phyloP scores from a whole-genome alignment of 805 yeast genomes.

The Teunomyces panamensis region DNA sequence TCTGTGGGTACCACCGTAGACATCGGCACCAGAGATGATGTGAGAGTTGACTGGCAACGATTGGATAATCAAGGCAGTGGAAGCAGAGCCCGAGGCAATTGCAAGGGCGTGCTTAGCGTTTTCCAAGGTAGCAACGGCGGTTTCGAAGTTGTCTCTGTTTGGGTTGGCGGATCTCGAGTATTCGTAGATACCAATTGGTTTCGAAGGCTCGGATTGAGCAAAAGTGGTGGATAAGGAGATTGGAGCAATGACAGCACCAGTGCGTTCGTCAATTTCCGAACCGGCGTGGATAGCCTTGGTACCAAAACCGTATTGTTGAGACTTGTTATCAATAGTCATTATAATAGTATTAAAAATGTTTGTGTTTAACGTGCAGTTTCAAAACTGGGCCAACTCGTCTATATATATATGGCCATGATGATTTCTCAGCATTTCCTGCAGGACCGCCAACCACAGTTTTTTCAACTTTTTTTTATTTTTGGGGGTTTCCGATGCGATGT shows the following conservation, averaged over 20 bases:
- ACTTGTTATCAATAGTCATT: slow-evolving; percentile 39
- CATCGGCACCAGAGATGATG: slow-evolving; percentile 78
- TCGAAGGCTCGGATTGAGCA: slow-evolving; percentile 74
- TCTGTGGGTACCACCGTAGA: slow-evolving; percentile 89
- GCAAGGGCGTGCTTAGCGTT: slow-evolving; percentile 74
- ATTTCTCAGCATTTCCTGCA: neutral
- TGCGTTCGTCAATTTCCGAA: slow-evolving; percentile 61
- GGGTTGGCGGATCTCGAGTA: slow-evolving; percentile 86
- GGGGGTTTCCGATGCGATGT: neutral
- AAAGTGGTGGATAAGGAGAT: slow-evolving; percentile 82
- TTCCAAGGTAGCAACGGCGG: slow-evolving; percentile 76
- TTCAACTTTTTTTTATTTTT: neutral
- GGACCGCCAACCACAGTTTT: neutral
- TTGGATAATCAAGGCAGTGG: slow-evolving; percentile 75
- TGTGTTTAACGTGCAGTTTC: neutral
- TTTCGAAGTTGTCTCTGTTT: slow-evolving; percentile 78
- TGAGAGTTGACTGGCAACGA: slow-evolving; percentile 70
- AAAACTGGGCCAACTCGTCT: neutral
- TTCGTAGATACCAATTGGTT: slow-evolving; percentile 76
- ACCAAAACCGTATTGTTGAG: slow-evolving; percentile 52
- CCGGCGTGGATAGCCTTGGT: slow-evolving; percentile 87
- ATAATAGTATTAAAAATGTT: neutral
- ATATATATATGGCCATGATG: neutral
- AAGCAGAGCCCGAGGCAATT: slow-evolving; percentile 81
- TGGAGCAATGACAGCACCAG: slow-evolving; percentile 87